Conservation (phyloP, 805 yeast species). For the Kuraishia floccosa region DNA sequence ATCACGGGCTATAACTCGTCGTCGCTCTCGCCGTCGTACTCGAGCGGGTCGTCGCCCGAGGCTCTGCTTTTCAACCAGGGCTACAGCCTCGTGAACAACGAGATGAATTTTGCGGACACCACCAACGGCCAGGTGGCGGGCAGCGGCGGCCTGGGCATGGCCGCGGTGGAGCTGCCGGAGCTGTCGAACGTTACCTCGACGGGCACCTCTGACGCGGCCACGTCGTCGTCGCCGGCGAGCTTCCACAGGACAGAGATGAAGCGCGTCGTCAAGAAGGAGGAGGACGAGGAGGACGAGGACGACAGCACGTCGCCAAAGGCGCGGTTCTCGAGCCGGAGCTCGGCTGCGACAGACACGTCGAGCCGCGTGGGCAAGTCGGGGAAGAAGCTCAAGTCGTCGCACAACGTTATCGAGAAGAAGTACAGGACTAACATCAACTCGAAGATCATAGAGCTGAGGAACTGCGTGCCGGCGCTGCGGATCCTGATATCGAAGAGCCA, state of each 20-base stretch:
- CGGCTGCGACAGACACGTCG: no score
- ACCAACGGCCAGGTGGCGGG: no score
- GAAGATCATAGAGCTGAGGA: slow-evolving; percentile 51
- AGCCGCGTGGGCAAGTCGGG: slow-evolving; percentile 24
- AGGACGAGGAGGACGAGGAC: no score
- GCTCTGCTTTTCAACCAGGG: slow-evolving; percentile 13
- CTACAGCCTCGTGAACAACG: not conserved
- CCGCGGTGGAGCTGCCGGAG: not conserved
- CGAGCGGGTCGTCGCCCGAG: slow-evolving; percentile 25
- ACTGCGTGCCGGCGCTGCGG: slow-evolving; percentile 56
- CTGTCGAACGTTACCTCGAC: not conserved
- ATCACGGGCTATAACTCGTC: slow-evolving; percentile 12
- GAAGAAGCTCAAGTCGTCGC: slow-evolving; percentile 47
- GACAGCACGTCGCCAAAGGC: no score
- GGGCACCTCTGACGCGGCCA: not conserved
- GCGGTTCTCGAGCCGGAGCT: no score
- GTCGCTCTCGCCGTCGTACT: slow-evolving; percentile 20
- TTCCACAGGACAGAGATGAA: not conserved
- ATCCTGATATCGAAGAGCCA: slow-evolving; percentile 23
- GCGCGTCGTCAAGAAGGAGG: no score
- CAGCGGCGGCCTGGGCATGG: not conserved
- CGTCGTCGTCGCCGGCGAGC: not conserved
- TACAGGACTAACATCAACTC: slow-evolving; percentile 63
- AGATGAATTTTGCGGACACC: not conserved
- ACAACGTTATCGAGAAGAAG: slow-evolving; percentile 62